Conservation (phyloP, 106 monocot genomes). For the Acanthochlamys bracteata region DNA sequence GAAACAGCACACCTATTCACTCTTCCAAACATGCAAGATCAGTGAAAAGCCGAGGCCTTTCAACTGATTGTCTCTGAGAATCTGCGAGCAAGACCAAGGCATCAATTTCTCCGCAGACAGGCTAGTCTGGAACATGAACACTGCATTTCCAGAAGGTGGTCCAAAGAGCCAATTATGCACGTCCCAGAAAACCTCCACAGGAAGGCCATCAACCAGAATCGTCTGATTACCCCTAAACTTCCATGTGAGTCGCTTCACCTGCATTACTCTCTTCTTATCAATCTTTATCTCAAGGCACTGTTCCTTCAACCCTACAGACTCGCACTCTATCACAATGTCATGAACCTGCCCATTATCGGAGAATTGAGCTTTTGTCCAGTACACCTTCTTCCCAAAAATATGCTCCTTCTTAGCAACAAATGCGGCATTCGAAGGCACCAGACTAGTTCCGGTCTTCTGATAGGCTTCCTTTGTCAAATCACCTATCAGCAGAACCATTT, state of each 20-base stretch:
- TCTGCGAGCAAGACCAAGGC: conserved; percentile 34
- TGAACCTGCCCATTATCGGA: conserved; percentile 50
- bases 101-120: conserved; percentile 34
- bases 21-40: conserved; percentile 79
- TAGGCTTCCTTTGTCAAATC: conserved; percentile 61
- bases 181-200: conserved; percentile 91
- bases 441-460: conserved; percentile 24
- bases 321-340: conserved; percentile 67
- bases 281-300: conserved; percentile 73
- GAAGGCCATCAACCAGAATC: conserved; percentile 57
- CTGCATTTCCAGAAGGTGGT: conserved; percentile 29
- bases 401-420: conserved; percentile 64
- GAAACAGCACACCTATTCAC: conserved; percentile 31
- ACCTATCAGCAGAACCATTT: conserved; percentile 65
- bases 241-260: conserved; percentile 71
- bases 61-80: conserved; percentile 25
- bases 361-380: conserved; percentile 54
- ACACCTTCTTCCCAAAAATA: conserved; percentile 67
- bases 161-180: conserved; percentile 80
- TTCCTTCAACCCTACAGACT: conserved; percentile 41
- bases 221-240: conserved; percentile 94
- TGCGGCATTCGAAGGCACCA: conserved; percentile 22
- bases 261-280: conserved; percentile 71
- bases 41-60: conserved; percentile 57
- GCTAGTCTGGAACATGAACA: conserved; percentile 77